Conservation (phyloP, 2,329 filamentous ascomycete species). For the Pyrenochaeta sp. region DNA sequence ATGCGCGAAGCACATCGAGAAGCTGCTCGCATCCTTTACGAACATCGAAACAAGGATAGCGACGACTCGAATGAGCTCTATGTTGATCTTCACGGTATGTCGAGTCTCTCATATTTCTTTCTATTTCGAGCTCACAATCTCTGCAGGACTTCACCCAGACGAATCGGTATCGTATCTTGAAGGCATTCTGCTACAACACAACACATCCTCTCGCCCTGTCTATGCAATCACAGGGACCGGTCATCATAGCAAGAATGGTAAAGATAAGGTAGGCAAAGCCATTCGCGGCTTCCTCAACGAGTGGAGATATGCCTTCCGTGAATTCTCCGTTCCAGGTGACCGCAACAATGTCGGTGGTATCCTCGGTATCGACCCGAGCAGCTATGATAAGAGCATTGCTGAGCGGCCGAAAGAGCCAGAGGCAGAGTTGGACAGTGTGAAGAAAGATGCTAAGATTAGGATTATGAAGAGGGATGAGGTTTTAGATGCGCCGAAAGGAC, state of each 20-base stretch:
- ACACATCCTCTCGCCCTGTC: slow-evolving; percentile 74
- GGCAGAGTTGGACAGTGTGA: slow-evolving; percentile 30
- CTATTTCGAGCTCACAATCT: slow-evolving; percentile 7
- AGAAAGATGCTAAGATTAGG: slow-evolving; percentile 47
- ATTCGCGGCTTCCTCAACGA: slow-evolving; percentile 91
- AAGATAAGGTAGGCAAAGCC: slow-evolving; percentile 97
- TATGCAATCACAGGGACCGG: slow-evolving; percentile 98
- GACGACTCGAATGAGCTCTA: slow-evolving; percentile 76
- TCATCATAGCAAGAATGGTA: slow-evolving; percentile 97
- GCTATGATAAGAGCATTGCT: slow-evolving; percentile 60
- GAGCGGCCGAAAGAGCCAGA: slow-evolving; percentile 48
- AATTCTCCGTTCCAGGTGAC: slow-evolving; percentile 97
- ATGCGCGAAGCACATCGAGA: slow-evolving; percentile 98
- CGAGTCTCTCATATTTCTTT: not conserved
- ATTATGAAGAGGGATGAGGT: slow-evolving; percentile 51
- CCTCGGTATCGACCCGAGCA: slow-evolving; percentile 69
- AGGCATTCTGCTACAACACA: slow-evolving; percentile 84
- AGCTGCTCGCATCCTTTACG: slow-evolving; percentile 89
- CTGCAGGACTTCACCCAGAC: slow-evolving; percentile 84
- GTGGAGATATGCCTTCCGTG: slow-evolving; percentile 93
- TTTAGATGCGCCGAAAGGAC: slow-evolving; percentile 47
- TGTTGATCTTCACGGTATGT: slow-evolving; percentile 82
- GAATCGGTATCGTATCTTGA: slow-evolving; percentile 96
- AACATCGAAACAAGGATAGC: slow-evolving; percentile 83
- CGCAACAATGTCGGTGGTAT: slow-evolving; percentile 79